Evolutionary conservation across 371 early-diverging fungal genomes (phyloP), one percentile per base, ranked within the genome.

Genomic region (Mortierella sp.): DNA sequence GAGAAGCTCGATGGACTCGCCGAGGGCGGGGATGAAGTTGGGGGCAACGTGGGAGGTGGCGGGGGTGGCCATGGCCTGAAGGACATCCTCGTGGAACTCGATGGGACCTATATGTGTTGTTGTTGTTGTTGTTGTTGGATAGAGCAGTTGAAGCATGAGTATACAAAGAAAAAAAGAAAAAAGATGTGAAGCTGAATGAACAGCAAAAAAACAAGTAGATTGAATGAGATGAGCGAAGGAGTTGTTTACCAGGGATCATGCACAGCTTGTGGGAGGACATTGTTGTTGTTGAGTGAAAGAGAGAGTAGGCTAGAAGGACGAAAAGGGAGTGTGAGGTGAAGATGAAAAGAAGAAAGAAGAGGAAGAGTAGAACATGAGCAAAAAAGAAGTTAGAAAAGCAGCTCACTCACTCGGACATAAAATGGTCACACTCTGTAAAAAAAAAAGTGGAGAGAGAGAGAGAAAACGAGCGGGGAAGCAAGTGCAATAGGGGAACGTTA

Each of bases 41-140:
- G 98, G 98, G 78, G 96, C 97, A 46, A 97, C 97, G 88, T 99
- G 99, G 41, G 98, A 96, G 32, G 96, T 96, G 48, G 98, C 97
- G 38, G 96, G 95, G 49, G 97, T 96, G 84, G 95, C 91, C 96
- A 98, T 97, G 54, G 97, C 95, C 72, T 91, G 83, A n/a, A 98
- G 91, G 32, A 96, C 97, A 79, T 94, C 96, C 84, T 93, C 92
- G 81, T 97, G 95, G 93, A 97, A 97, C 94, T 98, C 98, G 84
- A 97, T 95, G 71, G 98, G 98, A 49, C 98, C 97, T 90, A 74
- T 24, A 29, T 21, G 21, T 21, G 21, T n/a, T 72, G 41, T 79
- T 24, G 32, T 29, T 32, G 14, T 55, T 54, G 6, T 21, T 27
- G 49, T 35, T 43, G 32, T 18, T 63, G 41, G 46, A 49, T 38